phyloP scores from a whole-genome alignment of 139 green algal species.

The Zygnema circumcarinatum region DNA sequence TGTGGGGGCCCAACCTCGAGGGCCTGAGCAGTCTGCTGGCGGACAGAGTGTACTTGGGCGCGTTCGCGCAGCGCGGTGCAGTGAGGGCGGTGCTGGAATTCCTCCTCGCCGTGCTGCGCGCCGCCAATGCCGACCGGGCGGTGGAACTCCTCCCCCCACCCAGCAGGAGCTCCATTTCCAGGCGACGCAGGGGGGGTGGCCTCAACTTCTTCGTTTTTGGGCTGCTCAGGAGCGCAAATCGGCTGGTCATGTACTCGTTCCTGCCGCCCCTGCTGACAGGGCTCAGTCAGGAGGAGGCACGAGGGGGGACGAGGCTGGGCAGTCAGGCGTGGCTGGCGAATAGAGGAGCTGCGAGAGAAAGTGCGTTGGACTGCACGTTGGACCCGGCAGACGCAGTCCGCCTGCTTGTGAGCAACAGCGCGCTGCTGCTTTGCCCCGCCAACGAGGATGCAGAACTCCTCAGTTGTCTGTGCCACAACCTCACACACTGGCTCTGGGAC shows the following conservation, averaged over 20 bases:
- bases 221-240: slow-evolving; percentile 31
- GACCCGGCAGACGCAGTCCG: not conserved
- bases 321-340: not conserved
- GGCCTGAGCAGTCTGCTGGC: slow-evolving; percentile 35
- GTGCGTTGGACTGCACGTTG: slow-evolving; percentile 8
- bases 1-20: slow-evolving; percentile 38
- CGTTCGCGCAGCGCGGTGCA: slow-evolving; percentile 7
- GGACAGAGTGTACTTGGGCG: slow-evolving; percentile 39
- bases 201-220: slow-evolving; percentile 26
- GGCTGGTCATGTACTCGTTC: slow-evolving; percentile 53
- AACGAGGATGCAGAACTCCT: slow-evolving; percentile 43
- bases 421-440: slow-evolving; percentile 2
- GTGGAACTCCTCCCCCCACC: slow-evolving; percentile 25
- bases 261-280: slow-evolving; percentile 4
- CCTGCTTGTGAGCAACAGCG: slow-evolving; percentile 20
- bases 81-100: slow-evolving; percentile 41
- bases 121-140: slow-evolving; percentile 33
- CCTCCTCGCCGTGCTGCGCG: slow-evolving; percentile 35
- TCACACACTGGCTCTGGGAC: slow-evolving; percentile 36
- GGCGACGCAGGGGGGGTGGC: not conserved
- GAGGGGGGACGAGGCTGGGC: not conserved
- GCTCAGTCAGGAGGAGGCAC: not conserved
- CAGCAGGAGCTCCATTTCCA: not conserved
- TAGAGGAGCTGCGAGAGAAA: not conserved
- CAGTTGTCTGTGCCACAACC: slow-evolving; percentile 47